These are phyloP conservation scores for Synchytrium microbalum DNA, from an alignment of 371 early-diverging fungal genomes.

Conservation along the genomic window DNA sequence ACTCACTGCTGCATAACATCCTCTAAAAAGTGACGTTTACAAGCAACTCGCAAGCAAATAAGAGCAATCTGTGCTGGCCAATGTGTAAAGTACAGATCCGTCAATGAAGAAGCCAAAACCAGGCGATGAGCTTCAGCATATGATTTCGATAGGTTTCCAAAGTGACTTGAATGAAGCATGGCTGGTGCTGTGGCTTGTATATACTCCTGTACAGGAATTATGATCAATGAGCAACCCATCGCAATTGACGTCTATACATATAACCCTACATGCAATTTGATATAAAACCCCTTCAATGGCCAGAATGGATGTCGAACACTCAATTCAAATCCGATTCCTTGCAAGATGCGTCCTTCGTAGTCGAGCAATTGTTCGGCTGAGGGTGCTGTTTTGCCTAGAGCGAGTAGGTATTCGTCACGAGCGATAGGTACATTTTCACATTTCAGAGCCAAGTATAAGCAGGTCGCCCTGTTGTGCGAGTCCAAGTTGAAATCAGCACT, in stretches of 20 bases:
- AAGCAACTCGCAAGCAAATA: conserved; percentile 62
- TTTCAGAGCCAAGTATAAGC: conserved; percentile 80
- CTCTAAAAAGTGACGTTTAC: neutral
- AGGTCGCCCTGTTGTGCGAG: conserved; percentile 53
- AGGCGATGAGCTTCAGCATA: conserved; percentile 50
- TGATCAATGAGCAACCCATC: neutral
- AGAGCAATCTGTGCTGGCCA: conserved; percentile 81
- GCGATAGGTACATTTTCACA: conserved; percentile 69
- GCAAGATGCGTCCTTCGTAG: conserved; percentile 71
- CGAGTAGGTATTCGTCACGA: conserved; percentile 61
- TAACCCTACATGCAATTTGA: conserved; percentile 64
- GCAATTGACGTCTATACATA: neutral
- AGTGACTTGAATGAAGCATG: conserved; percentile 8
- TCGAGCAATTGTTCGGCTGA: conserved; percentile 38
- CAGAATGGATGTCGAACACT: conserved; percentile 76
- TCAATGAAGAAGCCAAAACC: conserved; percentile 52
- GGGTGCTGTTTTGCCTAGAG: conserved; percentile 14
- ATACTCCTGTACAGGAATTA: neutral
- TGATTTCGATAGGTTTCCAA: conserved; percentile 41
- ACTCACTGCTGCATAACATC: neutral
- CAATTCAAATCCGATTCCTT: conserved; percentile 76
- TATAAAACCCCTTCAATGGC: conserved; percentile 71
- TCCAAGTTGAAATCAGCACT: neutral
- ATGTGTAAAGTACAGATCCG: conserved; percentile 71
- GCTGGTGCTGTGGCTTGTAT: neutral